Evolutionary conservation across 805 yeast genomes (phyloP), one percentile per base, ranked within the genome.

Genomic region (Kazachstania kunashirensis): DNA sequence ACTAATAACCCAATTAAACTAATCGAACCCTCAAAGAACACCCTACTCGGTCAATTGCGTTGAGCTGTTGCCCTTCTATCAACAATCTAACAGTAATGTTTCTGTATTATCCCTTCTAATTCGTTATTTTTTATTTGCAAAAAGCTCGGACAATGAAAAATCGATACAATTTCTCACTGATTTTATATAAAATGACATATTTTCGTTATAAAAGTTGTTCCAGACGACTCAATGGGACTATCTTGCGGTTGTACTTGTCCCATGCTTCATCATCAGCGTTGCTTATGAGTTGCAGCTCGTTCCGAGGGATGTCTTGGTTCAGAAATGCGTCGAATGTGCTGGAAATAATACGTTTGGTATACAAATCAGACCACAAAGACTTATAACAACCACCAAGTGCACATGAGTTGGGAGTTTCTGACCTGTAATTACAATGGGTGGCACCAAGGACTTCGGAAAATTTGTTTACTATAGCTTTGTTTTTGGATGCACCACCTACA

Each of bases 361-460:
- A 61, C 37, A 52, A 44, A 39, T 55, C 59, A 26, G 84, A 72
- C 94, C 94, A 85, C 33, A 78, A 65, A 1, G 95, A 89, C 53
- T 83, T 81, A 61, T 71, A 83, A 29, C 94, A 89, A 4, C 95
- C 95, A 18, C 96, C 96, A 24, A 84, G 58, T 0, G 95, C 96
- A 67, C 96, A 86, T 1, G 95, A 92, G 59, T 86, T 86, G 6
- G 89, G 76, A 32, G 84, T 73, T 49, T 83, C 86, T 26, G 81
- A 77, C 41, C 75, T 73, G 54, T 60, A 83, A 43, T 80, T 76
- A 1, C 88, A 92, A 24, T 64, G 54, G 2, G 66, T 59, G 17
- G 62, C 52, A 5, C 86, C 88, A 24, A 86, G 58, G 6, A 86
- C 76, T 10, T 77, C 65, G 9, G 86, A 76, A 65, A 83, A 79